These are phyloP conservation scores for Tetracladium maxilliforme DNA, from an alignment of 2,329 filamentous ascomycete species.

Conservation along the genomic window DNA sequence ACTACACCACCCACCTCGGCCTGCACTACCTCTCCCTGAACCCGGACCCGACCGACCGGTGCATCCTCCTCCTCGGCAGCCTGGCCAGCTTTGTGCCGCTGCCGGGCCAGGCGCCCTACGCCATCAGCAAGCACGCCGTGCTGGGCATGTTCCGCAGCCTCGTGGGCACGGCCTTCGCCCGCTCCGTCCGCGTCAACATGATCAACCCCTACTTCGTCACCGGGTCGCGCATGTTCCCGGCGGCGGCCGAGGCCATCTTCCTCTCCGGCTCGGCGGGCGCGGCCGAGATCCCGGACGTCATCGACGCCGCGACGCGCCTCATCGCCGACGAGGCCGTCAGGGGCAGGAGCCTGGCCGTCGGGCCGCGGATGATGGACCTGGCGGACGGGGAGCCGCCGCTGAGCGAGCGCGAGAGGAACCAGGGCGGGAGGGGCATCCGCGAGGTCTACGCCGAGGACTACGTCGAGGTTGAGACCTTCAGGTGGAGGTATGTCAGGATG, in stretches of 20 bases:
- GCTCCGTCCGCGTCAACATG: conserved; percentile 47
- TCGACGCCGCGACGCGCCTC: conserved; percentile 47
- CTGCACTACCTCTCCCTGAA: conserved; percentile 41
- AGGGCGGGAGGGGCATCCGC: conserved; percentile 29
- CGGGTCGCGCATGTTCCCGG: conserved; percentile 41
- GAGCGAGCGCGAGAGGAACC: conserved; percentile 3
- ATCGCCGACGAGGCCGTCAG: conserved; percentile 40
- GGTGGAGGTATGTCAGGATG: conserved; percentile 33
- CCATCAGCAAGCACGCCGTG: conserved; percentile 49
- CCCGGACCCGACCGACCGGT: conserved; percentile 37
- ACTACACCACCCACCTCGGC: conserved; percentile 52
- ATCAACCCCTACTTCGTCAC: conserved; percentile 52
- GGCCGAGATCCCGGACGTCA: conserved; percentile 40
- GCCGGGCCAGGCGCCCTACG: conserved; percentile 35
- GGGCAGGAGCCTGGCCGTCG: conserved; percentile 41
- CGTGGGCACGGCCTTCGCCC: conserved; percentile 28
- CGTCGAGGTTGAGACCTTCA: conserved; percentile 38
- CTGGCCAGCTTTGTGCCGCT: conserved; percentile 37
- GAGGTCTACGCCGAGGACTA: conserved; percentile 47
- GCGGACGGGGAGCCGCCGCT: conserved; percentile 20
- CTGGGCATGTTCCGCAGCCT: conserved; percentile 48
- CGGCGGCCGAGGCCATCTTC: conserved; percentile 30
- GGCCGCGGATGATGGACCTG: conserved; percentile 34
- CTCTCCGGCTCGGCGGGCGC: conserved; percentile 38
- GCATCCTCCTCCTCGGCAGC: conserved; percentile 48